Conservation (phyloP, 2,329 filamentous ascomycete genomes). For the Ilyonectria robusta region DNA sequence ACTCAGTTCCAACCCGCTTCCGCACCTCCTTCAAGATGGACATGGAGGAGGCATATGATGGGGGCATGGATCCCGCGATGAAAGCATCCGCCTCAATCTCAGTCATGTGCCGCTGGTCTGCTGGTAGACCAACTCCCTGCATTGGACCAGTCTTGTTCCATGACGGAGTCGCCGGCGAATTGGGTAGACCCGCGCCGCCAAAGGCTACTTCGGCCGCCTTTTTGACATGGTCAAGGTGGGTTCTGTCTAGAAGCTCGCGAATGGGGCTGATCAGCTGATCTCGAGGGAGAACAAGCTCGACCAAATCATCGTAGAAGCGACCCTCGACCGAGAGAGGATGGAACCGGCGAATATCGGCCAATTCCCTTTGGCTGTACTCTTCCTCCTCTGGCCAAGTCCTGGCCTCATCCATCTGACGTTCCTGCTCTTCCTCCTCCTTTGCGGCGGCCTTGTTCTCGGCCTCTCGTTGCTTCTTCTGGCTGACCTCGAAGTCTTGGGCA, state of each 20-base stretch:
- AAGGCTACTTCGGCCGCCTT: conserved; percentile 81
- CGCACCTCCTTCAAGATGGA: conserved; percentile 80
- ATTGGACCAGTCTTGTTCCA: conserved; percentile 71
- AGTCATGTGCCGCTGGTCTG: conserved; percentile 76
- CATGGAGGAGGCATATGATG: conserved; percentile 77
- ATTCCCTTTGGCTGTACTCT: conserved; percentile 52
- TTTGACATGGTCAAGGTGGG: conserved; percentile 81
- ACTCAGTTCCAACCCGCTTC: conserved; percentile 78
- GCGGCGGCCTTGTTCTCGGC: conserved; percentile 48
- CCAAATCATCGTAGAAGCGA: conserved; percentile 80
- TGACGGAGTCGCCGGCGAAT: conserved; percentile 80
- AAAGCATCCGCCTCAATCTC: conserved; percentile 84
- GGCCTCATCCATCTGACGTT: conserved; percentile 39
- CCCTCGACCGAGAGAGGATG: conserved; percentile 83
- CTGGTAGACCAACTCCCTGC: conserved; percentile 74
- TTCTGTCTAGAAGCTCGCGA: conserved; percentile 74
- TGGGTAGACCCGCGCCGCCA: conserved; percentile 82
- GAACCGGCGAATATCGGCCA: conserved; percentile 63
- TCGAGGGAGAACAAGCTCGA: conserved; percentile 82
- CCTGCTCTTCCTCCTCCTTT: conserved; percentile 54
- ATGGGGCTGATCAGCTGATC: conserved; percentile 80
- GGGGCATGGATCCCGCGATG: conserved; percentile 78
- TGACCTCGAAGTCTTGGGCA: conserved; percentile 70
- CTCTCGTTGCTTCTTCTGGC: conserved; percentile 54
- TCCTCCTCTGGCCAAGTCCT: conserved; percentile 52